Conservation (phyloP, 176 grass and related monocot species). For the Microstegium vimineum region DNA sequence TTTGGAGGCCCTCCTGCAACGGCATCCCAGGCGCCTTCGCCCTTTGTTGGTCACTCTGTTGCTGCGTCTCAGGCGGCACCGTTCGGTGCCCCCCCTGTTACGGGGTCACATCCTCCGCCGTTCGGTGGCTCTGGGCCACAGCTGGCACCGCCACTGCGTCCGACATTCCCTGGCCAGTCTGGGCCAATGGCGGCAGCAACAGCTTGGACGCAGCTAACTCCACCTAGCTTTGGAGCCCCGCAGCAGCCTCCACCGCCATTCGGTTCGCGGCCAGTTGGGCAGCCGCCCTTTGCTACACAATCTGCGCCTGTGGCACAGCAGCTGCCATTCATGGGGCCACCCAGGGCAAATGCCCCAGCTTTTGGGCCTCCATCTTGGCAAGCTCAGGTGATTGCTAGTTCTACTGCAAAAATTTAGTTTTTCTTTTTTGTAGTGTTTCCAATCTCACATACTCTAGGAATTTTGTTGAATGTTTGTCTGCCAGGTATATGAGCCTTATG, state of each 20-base stretch:
- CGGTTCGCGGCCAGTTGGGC: neutral
- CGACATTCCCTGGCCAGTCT: conserved; percentile 23
- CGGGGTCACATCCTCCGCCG: conserved; percentile 25
- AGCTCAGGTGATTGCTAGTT: conserved; percentile 19
- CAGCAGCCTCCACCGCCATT: conserved; percentile 1
- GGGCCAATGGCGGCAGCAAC: neutral
- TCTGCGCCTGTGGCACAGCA: neutral
- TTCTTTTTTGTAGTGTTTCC: neutral
- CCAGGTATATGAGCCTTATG: neutral
- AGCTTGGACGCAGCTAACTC: conserved; percentile 6
- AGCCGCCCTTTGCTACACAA: conserved; percentile 33
- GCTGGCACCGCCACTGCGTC: conserved; percentile 13
- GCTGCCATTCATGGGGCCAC: conserved; percentile 31
- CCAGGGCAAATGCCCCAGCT: conserved; percentile 17
- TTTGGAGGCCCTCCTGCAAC: neutral
- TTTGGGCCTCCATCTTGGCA: conserved; percentile 39
- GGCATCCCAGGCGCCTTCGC: conserved; percentile 10
- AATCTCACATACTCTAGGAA: neutral
- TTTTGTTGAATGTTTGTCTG: neutral
- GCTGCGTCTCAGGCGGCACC: neutral
- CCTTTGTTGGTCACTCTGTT: neutral
- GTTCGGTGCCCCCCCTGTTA: conserved; percentile 3
- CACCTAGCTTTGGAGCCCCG: conserved; percentile 30
- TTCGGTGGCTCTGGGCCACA: conserved; percentile 23
- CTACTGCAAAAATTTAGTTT: neutral